Conservation (phyloP, 2,329 filamentous ascomycete species). For the Ceratocystis harringtonii region DNA sequence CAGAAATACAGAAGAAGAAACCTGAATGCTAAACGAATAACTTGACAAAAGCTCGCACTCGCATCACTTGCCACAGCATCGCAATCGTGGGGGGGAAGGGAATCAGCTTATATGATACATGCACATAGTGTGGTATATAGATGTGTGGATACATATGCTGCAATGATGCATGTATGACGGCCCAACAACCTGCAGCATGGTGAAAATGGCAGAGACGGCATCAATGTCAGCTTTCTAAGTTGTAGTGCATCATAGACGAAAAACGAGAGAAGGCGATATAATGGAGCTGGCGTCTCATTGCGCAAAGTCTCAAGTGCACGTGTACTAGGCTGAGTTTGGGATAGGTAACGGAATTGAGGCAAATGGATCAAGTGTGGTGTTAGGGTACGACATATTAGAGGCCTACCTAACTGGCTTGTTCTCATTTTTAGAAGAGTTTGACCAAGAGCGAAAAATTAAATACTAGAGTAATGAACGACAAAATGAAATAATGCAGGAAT, state of each 20-base stretch:
- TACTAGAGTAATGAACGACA: too few relatives aligned
- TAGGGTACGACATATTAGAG: not conserved
- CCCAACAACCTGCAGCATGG: not conserved
- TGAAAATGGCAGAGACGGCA: not conserved
- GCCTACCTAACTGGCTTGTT: not conserved
- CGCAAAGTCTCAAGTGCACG: not conserved
- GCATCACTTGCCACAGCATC: too few relatives aligned
- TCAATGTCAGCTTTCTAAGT: not conserved
- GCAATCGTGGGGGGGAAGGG: too few relatives aligned
- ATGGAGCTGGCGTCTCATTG: not conserved
- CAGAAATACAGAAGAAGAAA: too few relatives aligned
- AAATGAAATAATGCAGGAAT: not conserved
- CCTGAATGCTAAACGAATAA: too few relatives aligned
- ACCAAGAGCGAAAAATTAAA: not conserved
- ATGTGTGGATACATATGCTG: not conserved
- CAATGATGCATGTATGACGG: slow-evolving; percentile 4
- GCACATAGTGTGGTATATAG: not conserved
- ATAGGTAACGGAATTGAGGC: not conserved
- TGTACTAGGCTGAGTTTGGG: not conserved
- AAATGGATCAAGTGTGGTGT: not conserved
- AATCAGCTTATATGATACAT: not conserved
- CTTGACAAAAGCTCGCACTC: too few relatives aligned
- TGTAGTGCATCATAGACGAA: not conserved
- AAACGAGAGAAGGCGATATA: not conserved
- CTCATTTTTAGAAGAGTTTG: not conserved